Evolutionary conservation across 2,329 filamentous ascomycete genomes (phyloP).

Genomic region (Nannizziopsis arthrosporioides): DNA sequence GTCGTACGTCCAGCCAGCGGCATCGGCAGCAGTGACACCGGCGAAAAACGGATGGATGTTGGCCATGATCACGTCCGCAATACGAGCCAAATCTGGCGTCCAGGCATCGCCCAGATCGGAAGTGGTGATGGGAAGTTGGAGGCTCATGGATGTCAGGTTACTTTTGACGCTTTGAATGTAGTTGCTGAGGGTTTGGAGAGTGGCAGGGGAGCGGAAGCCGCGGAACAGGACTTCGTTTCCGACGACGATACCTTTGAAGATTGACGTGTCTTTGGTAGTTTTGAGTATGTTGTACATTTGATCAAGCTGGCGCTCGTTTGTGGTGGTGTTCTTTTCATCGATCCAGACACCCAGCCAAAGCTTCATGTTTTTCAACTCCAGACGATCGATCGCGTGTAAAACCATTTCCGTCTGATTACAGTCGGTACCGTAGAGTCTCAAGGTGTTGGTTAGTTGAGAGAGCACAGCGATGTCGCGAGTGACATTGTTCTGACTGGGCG

Average conservation of each 20-base stretch:
- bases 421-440: slow-evolving; percentile 87
- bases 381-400: slow-evolving; percentile 63
- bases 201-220: slow-evolving; percentile 48
- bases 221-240: slow-evolving; percentile 54
- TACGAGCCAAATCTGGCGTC: slow-evolving; percentile 54
- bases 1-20: slow-evolving; percentile 65
- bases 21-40: slow-evolving; percentile 55
- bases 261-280: slow-evolving; percentile 29
- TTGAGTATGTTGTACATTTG: slow-evolving; percentile 81
- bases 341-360: slow-evolving; percentile 95
- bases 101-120: slow-evolving; percentile 85
- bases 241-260: slow-evolving; percentile 51
- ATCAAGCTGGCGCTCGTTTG: slow-evolving; percentile 66
- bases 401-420: slow-evolving; percentile 97
- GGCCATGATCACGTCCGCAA: slow-evolving; percentile 83
- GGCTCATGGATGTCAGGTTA: slow-evolving; percentile 57
- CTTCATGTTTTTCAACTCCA: slow-evolving; percentile 65
- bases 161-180: slow-evolving; percentile 56
- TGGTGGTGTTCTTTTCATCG: slow-evolving; percentile 73
- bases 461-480: slow-evolving; percentile 84
- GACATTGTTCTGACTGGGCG: slow-evolving; percentile 85
- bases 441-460: slow-evolving; percentile 74
- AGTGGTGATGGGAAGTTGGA: slow-evolving; percentile 68
- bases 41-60: slow-evolving; percentile 96
- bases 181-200: slow-evolving; percentile 48